These are phyloP conservation scores for Aspergillus heteromorphus DNA, from an alignment of 495 filamentous ascomycete species.

Conservation along the genomic window DNA sequence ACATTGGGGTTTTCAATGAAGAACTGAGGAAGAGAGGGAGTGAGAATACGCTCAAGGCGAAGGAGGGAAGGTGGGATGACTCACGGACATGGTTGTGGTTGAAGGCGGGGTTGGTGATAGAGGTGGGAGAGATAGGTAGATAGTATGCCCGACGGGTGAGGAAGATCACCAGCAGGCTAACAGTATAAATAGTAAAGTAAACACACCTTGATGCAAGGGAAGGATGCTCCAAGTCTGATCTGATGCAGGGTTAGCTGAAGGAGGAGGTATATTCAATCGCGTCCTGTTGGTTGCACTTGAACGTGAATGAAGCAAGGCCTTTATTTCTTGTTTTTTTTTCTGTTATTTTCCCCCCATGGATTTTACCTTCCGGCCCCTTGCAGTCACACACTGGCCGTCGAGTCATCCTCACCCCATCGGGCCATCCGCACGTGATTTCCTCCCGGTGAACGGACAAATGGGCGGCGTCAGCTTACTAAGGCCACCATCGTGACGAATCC, in stretches of 20 bases:
- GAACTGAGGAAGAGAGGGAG: constrained; percentile 46
- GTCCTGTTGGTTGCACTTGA: too few relatives aligned
- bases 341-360: too few relatives aligned
- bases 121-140: constrained; percentile 8
- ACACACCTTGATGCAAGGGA: constrained; percentile 12
- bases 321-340: too few relatives aligned
- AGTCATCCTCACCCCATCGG: constrained; percentile 14
- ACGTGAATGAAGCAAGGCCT: too few relatives aligned
- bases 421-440: constrained; percentile 15
- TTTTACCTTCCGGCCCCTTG: not conserved
- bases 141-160: not conserved
- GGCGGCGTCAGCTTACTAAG: too few relatives aligned
- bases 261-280: too few relatives aligned
- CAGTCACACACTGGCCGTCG: constrained; percentile 18
- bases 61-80: constrained; percentile 22
- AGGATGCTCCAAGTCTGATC: not conserved
- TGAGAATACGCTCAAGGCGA: constrained; percentile 5
- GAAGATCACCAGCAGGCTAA: not conserved
- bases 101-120: constrained; percentile 7
- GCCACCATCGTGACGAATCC: too few relatives aligned
- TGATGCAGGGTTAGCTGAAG: not conserved
- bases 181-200: too few relatives aligned
- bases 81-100: constrained; percentile 42
- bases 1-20: constrained; percentile 87
- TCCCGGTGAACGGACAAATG: constrained; percentile 12